Percentiles rank a stretch among this genome's conserved stretches.
These are phyloP conservation scores for Colletotrichum lini DNA, from an alignment of 2,329 filamentous ascomycete genomes.

Conservation along the genomic window DNA sequence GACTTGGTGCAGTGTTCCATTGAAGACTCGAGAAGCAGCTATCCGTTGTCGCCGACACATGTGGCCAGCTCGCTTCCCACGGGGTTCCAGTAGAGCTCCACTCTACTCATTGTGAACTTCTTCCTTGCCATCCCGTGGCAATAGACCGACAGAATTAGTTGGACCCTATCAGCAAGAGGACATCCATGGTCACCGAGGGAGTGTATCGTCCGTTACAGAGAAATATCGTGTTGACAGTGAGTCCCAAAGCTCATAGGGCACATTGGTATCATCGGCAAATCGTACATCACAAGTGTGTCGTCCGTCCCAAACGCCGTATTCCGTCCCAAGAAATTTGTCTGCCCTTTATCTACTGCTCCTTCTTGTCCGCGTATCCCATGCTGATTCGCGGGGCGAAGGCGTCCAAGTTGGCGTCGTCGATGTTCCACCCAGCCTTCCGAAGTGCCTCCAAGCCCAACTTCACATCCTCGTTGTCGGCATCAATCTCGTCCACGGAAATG, in stretches of 20 bases:
- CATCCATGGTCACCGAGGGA: neutral
- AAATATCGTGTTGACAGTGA: neutral
- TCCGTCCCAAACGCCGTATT: neutral
- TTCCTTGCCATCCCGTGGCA: neutral
- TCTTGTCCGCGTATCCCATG: slow-evolving; percentile 1
- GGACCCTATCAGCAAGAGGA: neutral
- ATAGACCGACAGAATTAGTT: neutral
- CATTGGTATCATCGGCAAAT: slow-evolving; percentile 13
- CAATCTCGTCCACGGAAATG: slow-evolving; percentile 1
- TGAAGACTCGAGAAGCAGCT: too few relatives aligned
- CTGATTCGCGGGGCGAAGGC: slow-evolving; percentile 16
- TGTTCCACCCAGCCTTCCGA: slow-evolving; percentile 9
- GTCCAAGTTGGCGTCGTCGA: slow-evolving; percentile 2
- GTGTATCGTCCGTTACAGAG: neutral
- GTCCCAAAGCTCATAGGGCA: neutral
- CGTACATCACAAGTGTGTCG: neutral
- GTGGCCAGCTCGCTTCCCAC: too few relatives aligned
- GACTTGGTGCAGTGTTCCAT: neutral
- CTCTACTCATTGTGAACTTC: too few relatives aligned
- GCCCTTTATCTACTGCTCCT: neutral
- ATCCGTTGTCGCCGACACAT: neutral
- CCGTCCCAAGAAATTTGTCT: neutral
- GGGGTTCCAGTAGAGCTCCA: too few relatives aligned
- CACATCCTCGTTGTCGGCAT: neutral
- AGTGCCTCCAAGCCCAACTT: slow-evolving; percentile 1